Conservation (phyloP, 1,284 basidiomycete species). For the Cryptococcus hybrid region DNA sequence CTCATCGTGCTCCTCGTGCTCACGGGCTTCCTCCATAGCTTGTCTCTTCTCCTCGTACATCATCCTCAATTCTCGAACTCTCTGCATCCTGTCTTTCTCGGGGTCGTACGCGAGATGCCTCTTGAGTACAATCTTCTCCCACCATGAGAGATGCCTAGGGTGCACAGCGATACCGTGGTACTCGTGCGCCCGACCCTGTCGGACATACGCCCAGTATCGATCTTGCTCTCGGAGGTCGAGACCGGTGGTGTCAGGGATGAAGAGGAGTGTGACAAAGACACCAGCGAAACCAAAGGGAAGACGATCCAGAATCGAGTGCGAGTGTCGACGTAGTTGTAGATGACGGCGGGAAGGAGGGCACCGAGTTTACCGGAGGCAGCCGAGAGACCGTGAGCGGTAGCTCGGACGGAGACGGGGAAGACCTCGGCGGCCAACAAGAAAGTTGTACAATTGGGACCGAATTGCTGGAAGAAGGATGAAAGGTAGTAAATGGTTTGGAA, state of each 20-base stretch:
- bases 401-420: conserved; percentile 55
- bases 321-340: conserved; percentile 47
- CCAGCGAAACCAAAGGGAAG: conserved; percentile 56
- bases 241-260: conserved; percentile 57
- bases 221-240: conserved; percentile 58
- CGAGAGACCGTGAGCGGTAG: conserved; percentile 53
- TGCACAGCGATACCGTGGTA: conserved; percentile 59
- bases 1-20: conserved; percentile 25
- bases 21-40: conserved; percentile 12
- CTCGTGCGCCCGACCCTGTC: conserved; percentile 51
- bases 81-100: conserved; percentile 53
- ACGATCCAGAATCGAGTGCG: conserved; percentile 57
- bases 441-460: conserved; percentile 38
- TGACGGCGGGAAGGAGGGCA: conserved; percentile 52
- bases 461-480: conserved; percentile 55
- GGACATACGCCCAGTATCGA: conserved; percentile 57
- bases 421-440: conserved; percentile 54
- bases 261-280: conserved; percentile 52
- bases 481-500: conserved; percentile 57
- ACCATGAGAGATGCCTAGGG: conserved; percentile 55
- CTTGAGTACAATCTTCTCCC: conserved; percentile 54
- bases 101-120: conserved; percentile 55
- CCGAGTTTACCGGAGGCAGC: conserved; percentile 55
- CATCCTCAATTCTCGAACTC: conserved; percentile 54
- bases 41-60: conserved; percentile 46